A percentile compares a stretch with the other conserved stretches of the same genome.
phyloP scores from a whole-genome alignment of 768 basidiomycete species.

The Lactarius indigo region DNA sequence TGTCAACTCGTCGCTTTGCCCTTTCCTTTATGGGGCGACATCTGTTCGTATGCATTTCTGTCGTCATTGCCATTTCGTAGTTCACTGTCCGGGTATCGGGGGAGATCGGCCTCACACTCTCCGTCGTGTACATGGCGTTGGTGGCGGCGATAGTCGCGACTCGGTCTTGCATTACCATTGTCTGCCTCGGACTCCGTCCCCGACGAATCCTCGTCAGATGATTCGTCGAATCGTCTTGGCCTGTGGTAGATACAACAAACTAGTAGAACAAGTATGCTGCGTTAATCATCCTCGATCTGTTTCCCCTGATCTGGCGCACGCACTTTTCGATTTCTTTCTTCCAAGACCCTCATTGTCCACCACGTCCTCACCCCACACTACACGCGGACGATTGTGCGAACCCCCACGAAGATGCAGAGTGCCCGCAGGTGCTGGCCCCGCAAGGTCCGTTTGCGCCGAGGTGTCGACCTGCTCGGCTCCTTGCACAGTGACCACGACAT shows the following conservation, averaged over 20 bases:
- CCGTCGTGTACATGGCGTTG: constrained; percentile 5
- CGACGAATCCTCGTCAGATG: constrained; percentile 61
- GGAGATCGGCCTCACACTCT: not conserved
- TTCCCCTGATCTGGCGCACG: not conserved
- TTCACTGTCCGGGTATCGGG: constrained; percentile 1
- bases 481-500: constrained; percentile 4
- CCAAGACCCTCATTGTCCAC: constrained; percentile 84
- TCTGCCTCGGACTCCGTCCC: constrained; percentile 38
- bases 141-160: not conserved
- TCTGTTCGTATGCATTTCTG: constrained; percentile 21
- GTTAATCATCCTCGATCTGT: not conserved
- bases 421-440: not conserved
- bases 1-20: constrained; percentile 8
- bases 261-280: constrained; percentile 41
- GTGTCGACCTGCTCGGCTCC: constrained; percentile 3
- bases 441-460: not conserved
- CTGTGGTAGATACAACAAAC: constrained; percentile 97
- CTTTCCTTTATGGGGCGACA: constrained; percentile 18
- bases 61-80: constrained; percentile 1
- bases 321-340: constrained; percentile 79
- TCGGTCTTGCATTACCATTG: constrained; percentile 11
- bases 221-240: constrained; percentile 76
- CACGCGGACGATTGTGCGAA: constrained; percentile 39
- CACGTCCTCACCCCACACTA: constrained; percentile 67
- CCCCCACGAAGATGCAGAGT: constrained; percentile 17